phyloP scores from a whole-genome alignment of 345 rosid genomes.

The Populus ilicifolia region DNA sequence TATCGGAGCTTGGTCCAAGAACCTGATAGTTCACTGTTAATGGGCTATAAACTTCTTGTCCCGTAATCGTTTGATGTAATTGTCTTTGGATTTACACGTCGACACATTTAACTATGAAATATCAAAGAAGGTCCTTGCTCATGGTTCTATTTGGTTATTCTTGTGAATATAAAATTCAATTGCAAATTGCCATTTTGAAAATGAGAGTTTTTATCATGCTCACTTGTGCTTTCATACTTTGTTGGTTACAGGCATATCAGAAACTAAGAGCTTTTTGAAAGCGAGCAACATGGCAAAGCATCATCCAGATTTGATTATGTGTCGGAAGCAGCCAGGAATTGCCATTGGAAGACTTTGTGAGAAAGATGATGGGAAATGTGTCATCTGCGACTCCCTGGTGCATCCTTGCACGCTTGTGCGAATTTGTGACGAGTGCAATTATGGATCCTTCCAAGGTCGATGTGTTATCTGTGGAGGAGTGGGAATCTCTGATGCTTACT shows the following conservation, averaged over 20 bases:
- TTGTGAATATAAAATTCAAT: too few species aligned
- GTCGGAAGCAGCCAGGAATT: constrained; percentile 71
- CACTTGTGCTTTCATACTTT: too few species aligned
- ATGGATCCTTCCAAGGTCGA: constrained; percentile 70
- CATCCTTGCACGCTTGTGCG: constrained; percentile 75
- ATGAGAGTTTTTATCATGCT: not conserved
- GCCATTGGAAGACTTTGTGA: constrained; percentile 67
- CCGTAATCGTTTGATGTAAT: too few species aligned
- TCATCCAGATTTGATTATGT: constrained; percentile 77
- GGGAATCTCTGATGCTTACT: constrained; percentile 70
- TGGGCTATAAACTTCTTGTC: too few species aligned
- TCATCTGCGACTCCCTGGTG: constrained; percentile 70
- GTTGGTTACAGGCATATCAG: not conserved
- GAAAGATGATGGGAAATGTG: constrained; percentile 67
- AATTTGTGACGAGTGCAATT: constrained; percentile 69
- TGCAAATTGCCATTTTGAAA: not conserved
- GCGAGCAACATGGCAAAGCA: constrained; percentile 54
- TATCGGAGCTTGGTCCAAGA: too few species aligned
- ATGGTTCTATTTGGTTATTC: too few species aligned
- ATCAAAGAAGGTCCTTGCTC: too few species aligned
- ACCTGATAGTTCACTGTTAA: too few species aligned
- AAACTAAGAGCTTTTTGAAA: not conserved
- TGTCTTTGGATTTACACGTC: too few species aligned
- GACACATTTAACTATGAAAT: too few species aligned
- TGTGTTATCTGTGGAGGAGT: constrained; percentile 72